phyloP scores from a whole-genome alignment of 768 basidiomycete genomes.

The Tylopilus subfusipes region DNA sequence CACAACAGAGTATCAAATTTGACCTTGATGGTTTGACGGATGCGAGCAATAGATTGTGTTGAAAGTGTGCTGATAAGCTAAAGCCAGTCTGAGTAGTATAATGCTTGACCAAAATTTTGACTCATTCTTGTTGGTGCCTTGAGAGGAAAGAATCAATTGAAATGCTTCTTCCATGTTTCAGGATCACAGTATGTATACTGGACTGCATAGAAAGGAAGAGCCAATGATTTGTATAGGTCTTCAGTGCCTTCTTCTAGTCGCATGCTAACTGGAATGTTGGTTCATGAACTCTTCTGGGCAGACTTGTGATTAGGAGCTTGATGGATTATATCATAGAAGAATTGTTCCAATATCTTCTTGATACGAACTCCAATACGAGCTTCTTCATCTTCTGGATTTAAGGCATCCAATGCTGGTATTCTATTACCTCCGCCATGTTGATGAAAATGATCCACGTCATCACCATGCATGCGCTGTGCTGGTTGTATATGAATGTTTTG shows the following conservation, averaged over 20 bases:
- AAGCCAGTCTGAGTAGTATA: not conserved
- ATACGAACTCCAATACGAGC: not conserved
- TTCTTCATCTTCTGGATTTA: not conserved
- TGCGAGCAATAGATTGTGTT: not conserved
- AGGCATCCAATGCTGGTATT: not conserved
- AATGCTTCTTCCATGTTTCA: not conserved
- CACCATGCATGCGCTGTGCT: not conserved
- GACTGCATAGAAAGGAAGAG: constrained; percentile 1
- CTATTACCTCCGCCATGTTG: not conserved
- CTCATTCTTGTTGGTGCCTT: not conserved
- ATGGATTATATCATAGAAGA: not conserved
- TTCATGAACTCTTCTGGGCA: not conserved
- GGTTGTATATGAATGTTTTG: not conserved
- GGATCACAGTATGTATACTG: not conserved
- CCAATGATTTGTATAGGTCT: not conserved
- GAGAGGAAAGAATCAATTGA: not conserved
- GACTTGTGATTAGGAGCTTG: not conserved
- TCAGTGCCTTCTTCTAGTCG: not conserved
- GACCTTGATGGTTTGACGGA: not conserved
- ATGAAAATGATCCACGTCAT: not conserved
- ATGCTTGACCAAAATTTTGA: not conserved
- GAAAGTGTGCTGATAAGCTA: not conserved
- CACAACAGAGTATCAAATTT: not conserved
- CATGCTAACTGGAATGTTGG: not conserved
- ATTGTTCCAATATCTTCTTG: not conserved